Conservation (phyloP, 257 asterid species). For the Solanum neorickii region DNA sequence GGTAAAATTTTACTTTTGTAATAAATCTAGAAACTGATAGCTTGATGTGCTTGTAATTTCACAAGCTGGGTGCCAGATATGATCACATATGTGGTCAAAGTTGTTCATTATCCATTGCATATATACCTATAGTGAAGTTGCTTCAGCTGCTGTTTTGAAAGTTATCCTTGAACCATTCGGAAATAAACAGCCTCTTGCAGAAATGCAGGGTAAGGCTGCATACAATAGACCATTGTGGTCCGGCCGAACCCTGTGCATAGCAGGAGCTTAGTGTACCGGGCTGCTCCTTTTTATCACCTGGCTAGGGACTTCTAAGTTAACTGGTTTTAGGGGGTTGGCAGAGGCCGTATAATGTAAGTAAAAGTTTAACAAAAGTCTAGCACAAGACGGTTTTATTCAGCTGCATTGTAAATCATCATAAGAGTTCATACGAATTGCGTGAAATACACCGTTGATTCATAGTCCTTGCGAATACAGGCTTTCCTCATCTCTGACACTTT, state of each 20-base stretch:
- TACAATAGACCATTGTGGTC: background rate
- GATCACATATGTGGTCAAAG: background rate
- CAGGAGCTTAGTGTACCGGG: background rate
- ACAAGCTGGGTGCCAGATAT: background rate
- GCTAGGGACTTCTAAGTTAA: background rate
- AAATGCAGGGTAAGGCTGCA: background rate
- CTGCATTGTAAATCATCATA: background rate
- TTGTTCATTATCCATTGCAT: background rate
- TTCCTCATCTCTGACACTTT: background rate
- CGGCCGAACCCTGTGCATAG: background rate
- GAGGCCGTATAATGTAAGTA: background rate
- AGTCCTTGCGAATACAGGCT: background rate
- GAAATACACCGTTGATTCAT: background rate
- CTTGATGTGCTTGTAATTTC: background rate
- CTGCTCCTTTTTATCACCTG: background rate
- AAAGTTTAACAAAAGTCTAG: background rate
- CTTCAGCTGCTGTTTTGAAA: background rate
- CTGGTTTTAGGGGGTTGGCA: background rate
- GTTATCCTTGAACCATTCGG: background rate
- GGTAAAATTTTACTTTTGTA: constrained; percentile 21
- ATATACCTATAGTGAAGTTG: background rate
- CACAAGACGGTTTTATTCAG: background rate
- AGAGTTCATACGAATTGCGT: background rate
- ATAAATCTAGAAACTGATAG: background rate
- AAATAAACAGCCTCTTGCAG: background rate